phyloP scores from a whole-genome alignment of 768 basidiomycete species.

The Lactifluus echinatus region DNA sequence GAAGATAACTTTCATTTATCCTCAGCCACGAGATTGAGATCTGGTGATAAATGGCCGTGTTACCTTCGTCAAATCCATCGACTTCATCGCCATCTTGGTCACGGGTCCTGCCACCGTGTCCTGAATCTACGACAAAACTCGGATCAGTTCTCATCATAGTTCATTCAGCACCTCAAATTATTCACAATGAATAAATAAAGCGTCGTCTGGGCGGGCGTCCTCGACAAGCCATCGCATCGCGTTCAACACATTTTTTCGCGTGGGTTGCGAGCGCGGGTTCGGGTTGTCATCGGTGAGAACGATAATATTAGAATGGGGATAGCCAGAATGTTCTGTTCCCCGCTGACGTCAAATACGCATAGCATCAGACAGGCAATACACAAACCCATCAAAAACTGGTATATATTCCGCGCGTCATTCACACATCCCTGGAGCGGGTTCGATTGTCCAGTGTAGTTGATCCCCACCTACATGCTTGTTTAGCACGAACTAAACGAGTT shows the following conservation, averaged over 20 bases:
- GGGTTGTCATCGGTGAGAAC: constrained; percentile 70
- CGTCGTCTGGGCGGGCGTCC: constrained; percentile 72
- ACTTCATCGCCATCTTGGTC: constrained; percentile 78
- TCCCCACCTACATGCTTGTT: constrained; percentile 55
- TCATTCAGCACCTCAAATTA: background rate
- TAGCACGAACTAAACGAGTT: background rate
- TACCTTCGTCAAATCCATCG: constrained; percentile 80
- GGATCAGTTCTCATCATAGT: background rate
- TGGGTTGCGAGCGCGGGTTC: constrained; percentile 60
- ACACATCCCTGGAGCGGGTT: constrained; percentile 78
- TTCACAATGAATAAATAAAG: constrained; percentile 86
- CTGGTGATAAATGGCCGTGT: background rate
- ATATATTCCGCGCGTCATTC: constrained; percentile 82
- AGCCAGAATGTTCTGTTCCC: constrained; percentile 20
- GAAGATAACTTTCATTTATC: constrained; percentile 57
- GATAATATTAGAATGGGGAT: constrained; percentile 65
- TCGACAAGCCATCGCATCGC: constrained; percentile 92
- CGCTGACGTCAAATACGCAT: background rate
- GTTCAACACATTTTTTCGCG: constrained; percentile 68
- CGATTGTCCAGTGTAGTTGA: constrained; percentile 69
- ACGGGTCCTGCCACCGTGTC: constrained; percentile 87
- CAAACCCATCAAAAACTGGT: constrained; percentile 65
- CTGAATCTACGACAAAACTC: constrained; percentile 52
- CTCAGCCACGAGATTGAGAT: background rate
- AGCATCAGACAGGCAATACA: constrained; percentile 7